Base-by-base conservation (phyloP, 2,329 filamentous ascomycete genomes). In the Colletotrichum higginsianum region DNA sequence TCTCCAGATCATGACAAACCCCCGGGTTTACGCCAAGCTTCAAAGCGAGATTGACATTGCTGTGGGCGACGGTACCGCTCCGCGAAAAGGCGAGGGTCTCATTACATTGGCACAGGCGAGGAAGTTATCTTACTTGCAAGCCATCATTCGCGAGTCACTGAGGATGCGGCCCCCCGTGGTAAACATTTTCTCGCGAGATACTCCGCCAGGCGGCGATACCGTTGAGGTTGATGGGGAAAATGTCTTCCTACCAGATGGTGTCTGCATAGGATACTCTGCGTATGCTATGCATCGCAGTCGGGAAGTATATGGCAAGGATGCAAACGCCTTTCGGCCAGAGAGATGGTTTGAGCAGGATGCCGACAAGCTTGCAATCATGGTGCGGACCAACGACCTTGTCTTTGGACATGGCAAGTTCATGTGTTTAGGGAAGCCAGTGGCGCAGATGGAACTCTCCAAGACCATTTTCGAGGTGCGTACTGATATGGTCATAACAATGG, bases 281-380 rank as follows among this genome's bases (percentile, higher is more conserved):
- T 91, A 87, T 86, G 88, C 90, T 0, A 80, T 92, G n/a, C 89
- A 92, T 74, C 85, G 87, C 0, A 82, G 87, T 11, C 82, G 83
- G 3, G 84, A 87, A 50, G 78, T 91, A 11, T 92, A 91, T 67
- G 90, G 89, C 0, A 76, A 82, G 0, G 87, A 92, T 72, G 84
- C 86, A 0, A 86, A 90, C 55, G 76, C 76, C 0, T 93, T 87
- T 75, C 79, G 86, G 4, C 90, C 90, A 0, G 89, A 91, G 76
- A 79, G 90, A n/a, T 91, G 89, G 82, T 74, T 83, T 13, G 76
- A 78, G 42, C 66, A 76, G 88, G 78, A 81, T 84, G 72, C 82
- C 83, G 66, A 50, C 0, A 71, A 66, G 44, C 57, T 73, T 16
- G 57, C 47, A 7, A 23, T 21, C 4, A 73, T 74, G 73, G 60